phyloP scores from a whole-genome alignment of 176 grass and related monocot genomes.

The Areca catechu region DNA sequence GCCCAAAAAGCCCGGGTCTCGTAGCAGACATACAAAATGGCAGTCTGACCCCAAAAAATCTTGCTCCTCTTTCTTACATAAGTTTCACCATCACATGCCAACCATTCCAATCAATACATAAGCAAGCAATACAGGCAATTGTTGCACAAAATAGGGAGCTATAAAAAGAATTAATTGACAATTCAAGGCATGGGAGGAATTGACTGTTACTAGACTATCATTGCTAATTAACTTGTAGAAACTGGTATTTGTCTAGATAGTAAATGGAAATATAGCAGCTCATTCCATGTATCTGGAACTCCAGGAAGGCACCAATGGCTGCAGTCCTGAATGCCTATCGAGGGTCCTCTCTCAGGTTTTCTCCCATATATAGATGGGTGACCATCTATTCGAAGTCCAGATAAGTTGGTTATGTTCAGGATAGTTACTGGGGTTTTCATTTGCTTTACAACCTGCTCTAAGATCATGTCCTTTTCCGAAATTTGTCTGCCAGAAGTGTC shows the following conservation, averaged over 20 bases:
- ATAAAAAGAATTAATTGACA: too few species aligned
- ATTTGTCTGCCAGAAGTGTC: conserved; percentile 24
- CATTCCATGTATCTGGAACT: conserved; percentile 76
- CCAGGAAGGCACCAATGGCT: conserved; percentile 83
- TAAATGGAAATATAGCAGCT: conserved; percentile 54
- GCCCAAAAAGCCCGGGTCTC: too few species aligned
- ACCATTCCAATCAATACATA: too few species aligned
- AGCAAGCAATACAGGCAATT: too few species aligned
- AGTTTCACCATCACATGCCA: too few species aligned
- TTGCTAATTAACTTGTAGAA: conserved; percentile 21
- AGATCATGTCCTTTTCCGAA: conserved; percentile 41
- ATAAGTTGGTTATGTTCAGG: conserved; percentile 69
- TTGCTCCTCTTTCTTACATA: too few species aligned
- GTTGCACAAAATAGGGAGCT: too few species aligned
- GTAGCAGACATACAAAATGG: too few species aligned
- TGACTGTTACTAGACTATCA: not conserved
- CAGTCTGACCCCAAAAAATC: too few species aligned
- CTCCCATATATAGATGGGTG: conserved; percentile 81
- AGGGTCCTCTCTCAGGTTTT: conserved; percentile 15
- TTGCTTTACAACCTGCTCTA: conserved; percentile 46
- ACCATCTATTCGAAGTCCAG: conserved; percentile 68
- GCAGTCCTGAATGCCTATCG: conserved; percentile 55
- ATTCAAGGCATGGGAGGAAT: too few species aligned
- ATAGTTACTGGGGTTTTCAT: conserved; percentile 71
- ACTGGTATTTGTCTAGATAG: conserved; percentile 21